These are phyloP conservation scores for Cephaloascus fragrans DNA, from an alignment of 805 yeast genomes.

Conservation along the genomic window DNA sequence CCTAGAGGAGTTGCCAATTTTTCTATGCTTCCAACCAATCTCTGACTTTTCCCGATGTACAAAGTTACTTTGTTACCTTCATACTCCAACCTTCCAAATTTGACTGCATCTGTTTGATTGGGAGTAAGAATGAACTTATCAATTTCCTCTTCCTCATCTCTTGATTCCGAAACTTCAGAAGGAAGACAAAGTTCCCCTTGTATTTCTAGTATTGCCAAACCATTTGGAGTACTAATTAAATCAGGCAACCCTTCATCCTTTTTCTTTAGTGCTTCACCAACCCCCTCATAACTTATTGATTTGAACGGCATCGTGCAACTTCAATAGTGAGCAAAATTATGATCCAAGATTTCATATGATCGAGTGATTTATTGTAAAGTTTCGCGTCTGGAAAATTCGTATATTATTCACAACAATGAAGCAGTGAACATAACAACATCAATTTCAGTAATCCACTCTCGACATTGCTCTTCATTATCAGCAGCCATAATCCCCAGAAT, in stretches of 20 bases:
- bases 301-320: slow-evolving; percentile 17
- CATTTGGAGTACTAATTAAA: slow-evolving; percentile 42
- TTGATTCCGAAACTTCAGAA: slow-evolving; percentile 15
- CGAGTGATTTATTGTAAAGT: too few species aligned
- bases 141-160: slow-evolving; percentile 20
- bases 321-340: too few species aligned
- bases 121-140: slow-evolving; percentile 6
- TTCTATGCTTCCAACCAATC: slow-evolving; percentile 53
- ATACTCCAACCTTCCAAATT: slow-evolving; percentile 38
- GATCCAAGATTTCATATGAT: too few species aligned
- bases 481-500: too few species aligned
- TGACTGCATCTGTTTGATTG: slow-evolving; percentile 32
- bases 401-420: too few species aligned
- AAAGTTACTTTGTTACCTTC: slow-evolving; percentile 43
- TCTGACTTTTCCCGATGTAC: slow-evolving; percentile 59
- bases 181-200: slow-evolving; percentile 65
- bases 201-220: slow-evolving; percentile 55
- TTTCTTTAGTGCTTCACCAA: slow-evolving; percentile 3
- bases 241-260: slow-evolving; percentile 1
- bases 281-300: slow-evolving; percentile 8
- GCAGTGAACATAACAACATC: too few species aligned
- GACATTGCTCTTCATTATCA: too few species aligned
- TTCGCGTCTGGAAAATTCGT: too few species aligned
- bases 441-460: too few species aligned
- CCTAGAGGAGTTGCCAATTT: slow-evolving; percentile 59